These are phyloP conservation scores for Paraconiothyrium sp. DNA, from an alignment of 2,329 filamentous ascomycete species.

Conservation along the genomic window DNA sequence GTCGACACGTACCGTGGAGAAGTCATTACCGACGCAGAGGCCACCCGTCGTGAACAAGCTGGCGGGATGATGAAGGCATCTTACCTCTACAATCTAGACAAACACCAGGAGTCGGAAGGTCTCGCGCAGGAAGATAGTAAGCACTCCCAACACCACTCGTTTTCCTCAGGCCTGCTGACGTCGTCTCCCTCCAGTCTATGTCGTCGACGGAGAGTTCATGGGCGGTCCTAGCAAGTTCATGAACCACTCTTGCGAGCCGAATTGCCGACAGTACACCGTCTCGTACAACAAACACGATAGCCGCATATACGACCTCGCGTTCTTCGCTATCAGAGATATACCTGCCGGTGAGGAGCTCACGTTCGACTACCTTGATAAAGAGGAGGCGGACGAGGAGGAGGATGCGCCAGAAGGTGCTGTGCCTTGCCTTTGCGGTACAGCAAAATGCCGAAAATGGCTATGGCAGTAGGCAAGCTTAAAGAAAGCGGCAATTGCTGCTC, in stretches of 20 bases:
- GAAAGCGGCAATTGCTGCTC: background rate
- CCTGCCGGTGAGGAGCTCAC: slow-evolving; percentile 74
- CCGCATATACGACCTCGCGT: slow-evolving; percentile 77
- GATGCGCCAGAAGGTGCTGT: slow-evolving; percentile 51
- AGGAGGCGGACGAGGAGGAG: slow-evolving; percentile 52
- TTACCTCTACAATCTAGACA: slow-evolving; percentile 77
- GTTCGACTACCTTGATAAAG: slow-evolving; percentile 80
- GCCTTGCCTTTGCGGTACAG: slow-evolving; percentile 66
- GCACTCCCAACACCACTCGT: background rate
- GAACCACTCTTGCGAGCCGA: slow-evolving; percentile 83
- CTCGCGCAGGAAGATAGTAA: slow-evolving; percentile 50
- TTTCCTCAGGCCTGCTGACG: background rate
- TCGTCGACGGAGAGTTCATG: slow-evolving; percentile 75
- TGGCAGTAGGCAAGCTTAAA: slow-evolving; percentile 56
- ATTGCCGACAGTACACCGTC: slow-evolving; percentile 80
- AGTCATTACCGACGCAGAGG: slow-evolving; percentile 64
- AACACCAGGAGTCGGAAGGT: slow-evolving; percentile 72
- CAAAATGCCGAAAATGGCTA: slow-evolving; percentile 73
- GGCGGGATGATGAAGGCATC: slow-evolving; percentile 64
- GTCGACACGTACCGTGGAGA: slow-evolving; percentile 80
- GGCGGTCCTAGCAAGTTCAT: slow-evolving; percentile 83
- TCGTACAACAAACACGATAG: slow-evolving; percentile 80
- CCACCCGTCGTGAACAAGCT: slow-evolving; percentile 69
- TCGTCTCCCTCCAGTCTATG: slow-evolving; percentile 42
- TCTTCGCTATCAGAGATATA: slow-evolving; percentile 77